Evolutionary conservation across 1,284 basidiomycete species (phyloP).

Genomic region (Cutaneotrichosporon cyanovorans): DNA sequence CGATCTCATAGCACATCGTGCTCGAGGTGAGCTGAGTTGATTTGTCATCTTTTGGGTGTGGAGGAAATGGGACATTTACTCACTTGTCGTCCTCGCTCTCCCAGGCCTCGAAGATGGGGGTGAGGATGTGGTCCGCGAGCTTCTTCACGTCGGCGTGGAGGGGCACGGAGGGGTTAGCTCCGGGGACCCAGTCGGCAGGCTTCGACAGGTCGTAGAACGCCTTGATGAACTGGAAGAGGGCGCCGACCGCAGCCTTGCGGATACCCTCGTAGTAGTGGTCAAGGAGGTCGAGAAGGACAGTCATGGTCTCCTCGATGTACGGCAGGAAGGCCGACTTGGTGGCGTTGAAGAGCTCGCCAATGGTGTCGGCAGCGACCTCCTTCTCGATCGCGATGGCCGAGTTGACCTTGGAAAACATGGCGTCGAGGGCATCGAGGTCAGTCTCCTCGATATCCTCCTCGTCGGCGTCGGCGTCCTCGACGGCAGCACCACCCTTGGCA

Average conservation of each 20-base stretch:
- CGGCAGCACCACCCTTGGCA: slow-evolving; percentile 47
- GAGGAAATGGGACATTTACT: slow-evolving; percentile 46
- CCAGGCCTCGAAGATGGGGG: slow-evolving; percentile 78
- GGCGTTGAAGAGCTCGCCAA: slow-evolving; percentile 81
- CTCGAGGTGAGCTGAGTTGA: slow-evolving; percentile 85
- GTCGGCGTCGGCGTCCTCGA: slow-evolving; percentile 49
- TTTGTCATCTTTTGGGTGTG: slow-evolving; percentile 53
- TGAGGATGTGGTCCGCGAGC: slow-evolving; percentile 69
- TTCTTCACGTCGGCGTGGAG: slow-evolving; percentile 72
- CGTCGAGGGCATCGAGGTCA: slow-evolving; percentile 70
- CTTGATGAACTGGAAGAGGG: slow-evolving; percentile 81
- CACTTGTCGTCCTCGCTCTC: slow-evolving; percentile 96
- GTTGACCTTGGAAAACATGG: slow-evolving; percentile 61
- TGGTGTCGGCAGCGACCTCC: slow-evolving; percentile 95
- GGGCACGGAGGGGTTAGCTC: slow-evolving; percentile 53
- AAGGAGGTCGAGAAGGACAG: slow-evolving; percentile 75
- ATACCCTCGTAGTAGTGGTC: slow-evolving; percentile 97
- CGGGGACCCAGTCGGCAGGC: slow-evolving; percentile 73
- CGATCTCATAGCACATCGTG: slow-evolving; percentile 57
- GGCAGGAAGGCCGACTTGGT: slow-evolving; percentile 83
- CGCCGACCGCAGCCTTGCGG: slow-evolving; percentile 84
- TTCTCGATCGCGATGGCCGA: slow-evolving; percentile 98
- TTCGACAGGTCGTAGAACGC: slow-evolving; percentile 87
- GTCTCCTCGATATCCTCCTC: slow-evolving; percentile 64
- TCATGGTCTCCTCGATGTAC: slow-evolving; percentile 60